These are phyloP conservation scores for Fusarium pseudograminearum DNA, from an alignment of 2,329 filamentous ascomycete species.

Conservation along the genomic window DNA sequence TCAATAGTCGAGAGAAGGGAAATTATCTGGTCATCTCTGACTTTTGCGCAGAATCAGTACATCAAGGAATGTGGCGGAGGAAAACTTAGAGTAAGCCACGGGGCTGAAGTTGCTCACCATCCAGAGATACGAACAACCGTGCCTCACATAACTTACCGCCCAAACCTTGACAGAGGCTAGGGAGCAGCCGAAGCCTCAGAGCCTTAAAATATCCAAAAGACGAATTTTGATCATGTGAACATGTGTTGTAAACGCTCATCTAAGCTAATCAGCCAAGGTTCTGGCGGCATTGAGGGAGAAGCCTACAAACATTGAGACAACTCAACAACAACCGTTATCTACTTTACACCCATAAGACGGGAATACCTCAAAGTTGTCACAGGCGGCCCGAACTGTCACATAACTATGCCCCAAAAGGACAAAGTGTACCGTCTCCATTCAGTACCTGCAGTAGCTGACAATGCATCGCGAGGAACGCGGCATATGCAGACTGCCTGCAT, in stretches of 20 bases:
- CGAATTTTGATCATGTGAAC: neutral
- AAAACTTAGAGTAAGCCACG: neutral
- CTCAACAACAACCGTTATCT: neutral
- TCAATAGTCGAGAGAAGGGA: neutral
- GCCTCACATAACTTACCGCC: neutral
- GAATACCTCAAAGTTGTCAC: neutral
- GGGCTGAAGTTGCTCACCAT: neutral
- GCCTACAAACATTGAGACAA: neutral
- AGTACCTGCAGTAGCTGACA: conserved; percentile 36
- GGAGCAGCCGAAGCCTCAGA: neutral
- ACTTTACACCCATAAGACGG: neutral
- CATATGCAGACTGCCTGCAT: conserved; percentile 18
- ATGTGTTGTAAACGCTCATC: neutral
- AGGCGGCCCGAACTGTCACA: neutral
- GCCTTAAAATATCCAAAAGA: neutral
- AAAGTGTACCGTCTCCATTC: conserved; percentile 8
- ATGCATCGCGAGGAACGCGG: conserved; percentile 13
- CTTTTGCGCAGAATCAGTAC: neutral
- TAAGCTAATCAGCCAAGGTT: neutral
- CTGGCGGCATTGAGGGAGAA: neutral
- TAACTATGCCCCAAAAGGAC: conserved; percentile 23
- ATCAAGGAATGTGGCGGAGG: neutral
- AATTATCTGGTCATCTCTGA: neutral
- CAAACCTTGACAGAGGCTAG: neutral
- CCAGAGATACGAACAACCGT: neutral